These are phyloP conservation scores for Multifurca ochricompacta DNA, from an alignment of 768 basidiomycete species.

Conservation along the genomic window DNA sequence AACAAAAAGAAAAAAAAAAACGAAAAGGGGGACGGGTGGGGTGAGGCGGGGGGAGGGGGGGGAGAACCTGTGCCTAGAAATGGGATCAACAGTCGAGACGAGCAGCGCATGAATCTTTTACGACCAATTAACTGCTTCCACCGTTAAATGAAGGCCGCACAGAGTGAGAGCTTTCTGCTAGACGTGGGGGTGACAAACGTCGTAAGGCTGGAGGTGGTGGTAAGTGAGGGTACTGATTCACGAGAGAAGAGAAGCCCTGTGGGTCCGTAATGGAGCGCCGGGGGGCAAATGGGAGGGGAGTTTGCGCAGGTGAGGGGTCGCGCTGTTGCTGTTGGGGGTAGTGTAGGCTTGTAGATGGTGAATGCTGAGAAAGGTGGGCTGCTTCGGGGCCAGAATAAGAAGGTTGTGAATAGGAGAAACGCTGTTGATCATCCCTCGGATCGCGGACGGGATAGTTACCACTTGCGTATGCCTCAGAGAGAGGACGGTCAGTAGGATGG, in stretches of 20 bases:
- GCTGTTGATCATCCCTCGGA: slow-evolving; percentile 43
- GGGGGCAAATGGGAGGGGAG: slow-evolving; percentile 43
- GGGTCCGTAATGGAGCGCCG: slow-evolving; percentile 53
- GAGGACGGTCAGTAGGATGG: slow-evolving; percentile 44
- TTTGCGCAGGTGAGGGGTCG: slow-evolving; percentile 27
- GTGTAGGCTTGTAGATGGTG: slow-evolving; percentile 31
- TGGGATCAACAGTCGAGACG: neutral
- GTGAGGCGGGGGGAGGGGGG: neutral
- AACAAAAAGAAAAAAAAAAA: slow-evolving; percentile 5
- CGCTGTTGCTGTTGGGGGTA: slow-evolving; percentile 28
- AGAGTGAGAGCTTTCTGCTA: slow-evolving; percentile 13
- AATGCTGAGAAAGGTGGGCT: slow-evolving; percentile 15
- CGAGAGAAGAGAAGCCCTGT: slow-evolving; percentile 38
- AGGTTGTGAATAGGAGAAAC: slow-evolving; percentile 45
- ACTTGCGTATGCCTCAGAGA: slow-evolving; percentile 37
- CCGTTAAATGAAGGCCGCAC: slow-evolving; percentile 16
- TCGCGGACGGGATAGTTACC: slow-evolving; percentile 38
- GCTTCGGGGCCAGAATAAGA: slow-evolving; percentile 32
- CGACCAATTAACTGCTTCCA: slow-evolving; percentile 7
- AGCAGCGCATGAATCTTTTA: neutral
- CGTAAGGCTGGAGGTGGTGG: slow-evolving; percentile 37
- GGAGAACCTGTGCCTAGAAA: neutral
- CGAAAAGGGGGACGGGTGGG: neutral
- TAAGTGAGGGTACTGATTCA: slow-evolving; percentile 42
- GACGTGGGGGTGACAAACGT: slow-evolving; percentile 19